These are phyloP conservation scores for Meyerozyma sp. DNA, from an alignment of 1,139 yeast genomes.

Conservation along the genomic window DNA sequence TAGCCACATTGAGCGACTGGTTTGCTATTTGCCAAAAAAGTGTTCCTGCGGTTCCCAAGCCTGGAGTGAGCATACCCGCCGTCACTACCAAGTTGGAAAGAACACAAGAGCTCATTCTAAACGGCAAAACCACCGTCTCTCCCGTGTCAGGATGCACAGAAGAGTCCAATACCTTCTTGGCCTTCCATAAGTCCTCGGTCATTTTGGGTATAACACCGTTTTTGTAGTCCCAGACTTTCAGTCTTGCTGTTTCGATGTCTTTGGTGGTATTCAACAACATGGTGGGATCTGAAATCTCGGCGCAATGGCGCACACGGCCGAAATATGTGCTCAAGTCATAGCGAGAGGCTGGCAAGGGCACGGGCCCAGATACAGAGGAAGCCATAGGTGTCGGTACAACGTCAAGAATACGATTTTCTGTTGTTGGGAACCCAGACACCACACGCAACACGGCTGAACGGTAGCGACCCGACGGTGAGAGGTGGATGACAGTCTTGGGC, in stretches of 20 bases:
- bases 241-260: conserved; percentile 62
- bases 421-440: background rate
- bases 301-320: conserved; percentile 93
- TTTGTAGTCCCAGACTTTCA: conserved; percentile 63
- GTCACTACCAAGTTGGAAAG: conserved; percentile 91
- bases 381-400: conserved; percentile 54
- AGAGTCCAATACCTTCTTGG: conserved; percentile 80
- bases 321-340: conserved; percentile 77
- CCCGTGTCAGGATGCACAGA: conserved; percentile 95
- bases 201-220: conserved; percentile 59
- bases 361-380: conserved; percentile 77
- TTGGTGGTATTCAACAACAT: conserved; percentile 70
- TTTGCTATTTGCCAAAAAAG: conserved; percentile 96
- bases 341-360: conserved; percentile 70
- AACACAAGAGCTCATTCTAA: conserved; percentile 95
- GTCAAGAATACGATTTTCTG: background rate
- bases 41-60: conserved; percentile 83
- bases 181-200: conserved; percentile 85
- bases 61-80: conserved; percentile 96
- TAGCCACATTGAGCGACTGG: conserved; percentile 93
- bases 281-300: conserved; percentile 87
- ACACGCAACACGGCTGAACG: background rate
- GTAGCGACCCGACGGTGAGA: background rate
- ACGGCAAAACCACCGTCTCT: conserved; percentile 84
- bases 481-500: conserved; percentile 21